Evolutionary conservation across 176 grass and related monocot species (phyloP).

Genomic region (Carex pumila): DNA sequence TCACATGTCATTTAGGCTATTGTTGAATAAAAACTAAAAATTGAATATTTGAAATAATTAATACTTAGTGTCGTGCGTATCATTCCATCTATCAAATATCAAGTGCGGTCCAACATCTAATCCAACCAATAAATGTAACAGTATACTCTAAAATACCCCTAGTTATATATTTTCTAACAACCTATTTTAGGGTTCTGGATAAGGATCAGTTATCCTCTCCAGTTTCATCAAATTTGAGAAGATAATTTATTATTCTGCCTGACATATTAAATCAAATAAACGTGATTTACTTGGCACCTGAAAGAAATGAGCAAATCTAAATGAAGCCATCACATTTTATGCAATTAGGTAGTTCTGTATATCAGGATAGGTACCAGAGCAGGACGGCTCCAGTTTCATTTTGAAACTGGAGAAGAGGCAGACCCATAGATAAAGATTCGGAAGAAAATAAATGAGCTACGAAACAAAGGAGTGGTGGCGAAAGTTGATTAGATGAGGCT

Average conservation of each 20-base stretch:
- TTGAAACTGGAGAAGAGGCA: not conserved
- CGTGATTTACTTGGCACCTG: not conserved
- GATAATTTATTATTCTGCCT: not conserved
- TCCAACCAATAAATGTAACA: not conserved
- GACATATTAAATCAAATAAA: not conserved
- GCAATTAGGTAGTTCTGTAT: not conserved
- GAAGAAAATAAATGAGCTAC: not conserved
- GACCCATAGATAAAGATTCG: not conserved
- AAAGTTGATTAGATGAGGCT: not conserved
- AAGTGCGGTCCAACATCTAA: not conserved
- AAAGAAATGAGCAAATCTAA: not conserved
- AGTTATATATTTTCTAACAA: not conserved
- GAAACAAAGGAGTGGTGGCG: conserved; percentile 3
- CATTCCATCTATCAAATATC: conserved; percentile 6
- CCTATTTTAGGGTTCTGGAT: not conserved
- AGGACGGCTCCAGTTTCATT: not conserved
- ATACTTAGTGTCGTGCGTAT: not conserved
- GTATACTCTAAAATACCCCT: not conserved
- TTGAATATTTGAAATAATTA: not conserved
- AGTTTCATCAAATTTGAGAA: not conserved
- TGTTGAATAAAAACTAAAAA: not conserved
- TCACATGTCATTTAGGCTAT: not conserved
- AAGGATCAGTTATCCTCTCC: not conserved
- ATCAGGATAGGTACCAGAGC: not conserved
- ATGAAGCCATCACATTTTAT: not conserved